Conservation (phyloP, 768 basidiomycete species). For the Phanerodontia chrysosporium region DNA sequence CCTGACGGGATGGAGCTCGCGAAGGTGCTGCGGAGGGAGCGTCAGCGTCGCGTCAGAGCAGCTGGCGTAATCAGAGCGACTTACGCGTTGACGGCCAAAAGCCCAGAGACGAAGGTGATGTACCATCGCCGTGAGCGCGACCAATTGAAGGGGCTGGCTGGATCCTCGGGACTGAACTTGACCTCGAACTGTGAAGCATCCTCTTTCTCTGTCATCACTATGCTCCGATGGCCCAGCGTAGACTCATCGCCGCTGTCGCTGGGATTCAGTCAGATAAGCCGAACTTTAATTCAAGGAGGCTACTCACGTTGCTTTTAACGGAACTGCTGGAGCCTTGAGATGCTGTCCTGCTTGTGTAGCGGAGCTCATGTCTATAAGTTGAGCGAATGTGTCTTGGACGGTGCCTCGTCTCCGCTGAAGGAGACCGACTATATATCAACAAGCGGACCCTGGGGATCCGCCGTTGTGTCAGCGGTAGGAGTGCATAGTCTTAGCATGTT, state of each 20-base stretch:
- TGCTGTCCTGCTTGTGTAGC: no score
- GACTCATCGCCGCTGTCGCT: neutral
- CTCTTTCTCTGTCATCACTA: neutral
- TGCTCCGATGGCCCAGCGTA: neutral
- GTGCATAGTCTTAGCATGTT: no score
- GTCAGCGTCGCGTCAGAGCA: neutral
- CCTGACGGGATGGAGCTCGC: conserved; percentile 57
- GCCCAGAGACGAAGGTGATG: conserved; percentile 19
- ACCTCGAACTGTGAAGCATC: conserved; percentile 17
- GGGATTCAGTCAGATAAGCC: neutral
- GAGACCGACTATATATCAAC: no score
- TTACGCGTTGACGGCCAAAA: conserved; percentile 31
- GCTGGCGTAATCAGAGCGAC: conserved; percentile 14
- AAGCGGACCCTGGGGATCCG: no score
- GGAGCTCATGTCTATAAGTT: no score
- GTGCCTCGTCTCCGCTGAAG: no score
- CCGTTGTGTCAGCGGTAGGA: no score
- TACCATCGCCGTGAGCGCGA: conserved; percentile 21
- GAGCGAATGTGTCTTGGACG: no score
- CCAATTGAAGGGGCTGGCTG: conserved; percentile 24
- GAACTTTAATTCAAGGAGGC: no score
- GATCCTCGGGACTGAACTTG: conserved; percentile 17
- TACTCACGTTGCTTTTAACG: no score
- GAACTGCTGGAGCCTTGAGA: no score
- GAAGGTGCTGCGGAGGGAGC: conserved; percentile 51